Base-by-base conservation (phyloP, 2,329 filamentous ascomycete genomes). In the Stromatinia cepivora region DNA sequence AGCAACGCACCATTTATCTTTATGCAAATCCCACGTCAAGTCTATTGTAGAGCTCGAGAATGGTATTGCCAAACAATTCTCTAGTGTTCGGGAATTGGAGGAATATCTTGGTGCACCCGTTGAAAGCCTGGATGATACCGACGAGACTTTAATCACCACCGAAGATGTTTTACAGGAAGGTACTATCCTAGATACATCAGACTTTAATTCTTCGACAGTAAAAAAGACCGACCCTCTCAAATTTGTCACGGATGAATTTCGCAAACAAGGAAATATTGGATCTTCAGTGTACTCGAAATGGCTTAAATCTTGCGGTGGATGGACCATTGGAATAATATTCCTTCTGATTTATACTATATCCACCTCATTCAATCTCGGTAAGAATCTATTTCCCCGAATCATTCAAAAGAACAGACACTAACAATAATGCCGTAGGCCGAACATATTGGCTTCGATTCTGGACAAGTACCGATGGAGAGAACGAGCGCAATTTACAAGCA, bases 1-100 rank as follows among this genome's bases (percentile, higher is more conserved):
- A 8, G 92, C 92, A 45, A 95, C 92, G 0, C 92, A 94, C 75
- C 91, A 94, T 75, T 88, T 92, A 42, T 86, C 86, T 3, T 82
- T 94, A 1, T 90, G 88, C 72, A 83, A 92, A 67, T 83, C 90
- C 31, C 85, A 86, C 76, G 88, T 92, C 17, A 90, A 90, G 73
- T 94, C 90, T 74, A 83, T 90, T 5, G 88, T 94, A 4, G 91
- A 71, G 84, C 93, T 22, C 7, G 67, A 69, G 17, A 59, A 66
- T 52, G 67, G 62, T 17, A 54, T 65, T 66, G 61, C 45, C 52
- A 66, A 66, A 39, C 61, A 63, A 28, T 69, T 69, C 6, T 50
- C 67, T 42, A 65, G 46, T 34, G 50, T 69, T 46, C 48, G 58
- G 11, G 67, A 69, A 50, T 36, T 69, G 39, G 67, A 69, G n/a